Conservation (phyloP, 2,329 filamentous ascomycete genomes). For the Exutisphaerella laricina region DNA sequence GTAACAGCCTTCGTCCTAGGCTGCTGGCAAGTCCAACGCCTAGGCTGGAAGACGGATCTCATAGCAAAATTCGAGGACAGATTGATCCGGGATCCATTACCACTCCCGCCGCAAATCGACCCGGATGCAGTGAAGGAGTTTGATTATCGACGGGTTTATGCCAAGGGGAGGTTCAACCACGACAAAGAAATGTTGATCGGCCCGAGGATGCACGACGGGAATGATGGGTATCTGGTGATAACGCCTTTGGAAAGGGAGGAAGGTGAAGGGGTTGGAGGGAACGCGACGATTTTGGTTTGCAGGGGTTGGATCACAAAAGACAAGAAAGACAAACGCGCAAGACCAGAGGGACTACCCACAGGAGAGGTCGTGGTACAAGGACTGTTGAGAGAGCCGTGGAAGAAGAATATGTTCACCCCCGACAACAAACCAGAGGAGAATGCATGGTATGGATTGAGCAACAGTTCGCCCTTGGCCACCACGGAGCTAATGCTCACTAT, state of each 20-base stretch:
- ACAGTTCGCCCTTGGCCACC: no score
- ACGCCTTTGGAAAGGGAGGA: constrained; percentile 75
- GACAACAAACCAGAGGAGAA: constrained; percentile 76
- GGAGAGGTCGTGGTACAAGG: constrained; percentile 77
- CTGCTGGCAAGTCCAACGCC: constrained; percentile 89
- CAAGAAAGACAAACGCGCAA: constrained; percentile 57
- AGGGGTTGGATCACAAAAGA: constrained; percentile 87
- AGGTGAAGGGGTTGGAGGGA: constrained; percentile 33
- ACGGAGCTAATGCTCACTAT: no score
- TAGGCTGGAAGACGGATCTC: constrained; percentile 89
- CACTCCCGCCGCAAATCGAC: constrained; percentile 77
- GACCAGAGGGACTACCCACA: constrained; percentile 59
- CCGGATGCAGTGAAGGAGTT: constrained; percentile 78
- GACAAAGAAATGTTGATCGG: constrained; percentile 96
- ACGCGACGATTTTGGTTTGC: constrained; percentile 72
- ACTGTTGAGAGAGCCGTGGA: constrained; percentile 80
- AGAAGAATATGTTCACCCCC: constrained; percentile 97
- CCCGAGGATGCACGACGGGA: constrained; percentile 79
- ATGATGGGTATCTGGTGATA: constrained; percentile 85
- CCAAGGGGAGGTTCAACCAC: constrained; percentile 69
- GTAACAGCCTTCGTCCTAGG: constrained; percentile 85
- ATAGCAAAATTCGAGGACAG: constrained; percentile 90
- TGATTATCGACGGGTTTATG: constrained; percentile 79
- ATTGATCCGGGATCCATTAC: constrained; percentile 75
- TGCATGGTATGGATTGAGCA: no score